These are phyloP conservation scores for Hortaea sp. DNA, from an alignment of 2,329 filamentous ascomycete genomes.

Conservation along the genomic window DNA sequence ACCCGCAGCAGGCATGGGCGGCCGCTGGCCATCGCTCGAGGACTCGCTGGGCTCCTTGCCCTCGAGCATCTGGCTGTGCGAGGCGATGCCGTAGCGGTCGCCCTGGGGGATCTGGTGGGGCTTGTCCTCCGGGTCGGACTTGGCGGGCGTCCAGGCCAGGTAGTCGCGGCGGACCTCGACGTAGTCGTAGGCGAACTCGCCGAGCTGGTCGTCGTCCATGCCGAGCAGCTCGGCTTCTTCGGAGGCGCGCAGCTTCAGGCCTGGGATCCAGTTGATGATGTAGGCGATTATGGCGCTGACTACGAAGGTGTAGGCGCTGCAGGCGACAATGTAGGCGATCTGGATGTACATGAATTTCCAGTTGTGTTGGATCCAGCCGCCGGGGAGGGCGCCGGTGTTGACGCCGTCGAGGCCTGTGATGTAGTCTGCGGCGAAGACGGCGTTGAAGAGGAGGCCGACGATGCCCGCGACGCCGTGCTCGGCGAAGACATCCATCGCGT, in stretches of 20 bases:
- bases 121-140: slow-evolving; percentile 50
- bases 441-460: slow-evolving; percentile 68
- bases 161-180: slow-evolving; percentile 83
- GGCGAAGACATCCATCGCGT: slow-evolving; percentile 83
- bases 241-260: slow-evolving; percentile 67
- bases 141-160: slow-evolving; percentile 74
- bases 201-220: slow-evolving; percentile 84
- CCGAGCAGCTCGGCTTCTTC: slow-evolving; percentile 77
- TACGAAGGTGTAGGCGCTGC: slow-evolving; percentile 58
- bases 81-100: slow-evolving; percentile 48
- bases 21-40: slow-evolving; percentile 26
- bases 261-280: slow-evolving; percentile 63
- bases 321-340: slow-evolving; percentile 62
- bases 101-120: slow-evolving; percentile 54
- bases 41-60: slow-evolving; percentile 40
- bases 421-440: slow-evolving; percentile 57
- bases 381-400: slow-evolving; percentile 46
- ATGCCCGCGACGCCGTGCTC: slow-evolving; percentile 81
- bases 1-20: slow-evolving; percentile 30
- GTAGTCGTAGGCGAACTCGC: slow-evolving; percentile 84
- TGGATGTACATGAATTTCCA: slow-evolving; percentile 69
- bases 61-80: slow-evolving; percentile 58
- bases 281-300: slow-evolving; percentile 66
- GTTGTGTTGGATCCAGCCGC: slow-evolving; percentile 68
- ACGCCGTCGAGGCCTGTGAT: slow-evolving; percentile 68